These are phyloP conservation scores for Diaporthe ampelina DNA, from an alignment of 2,329 filamentous ascomycete genomes.

Conservation along the genomic window DNA sequence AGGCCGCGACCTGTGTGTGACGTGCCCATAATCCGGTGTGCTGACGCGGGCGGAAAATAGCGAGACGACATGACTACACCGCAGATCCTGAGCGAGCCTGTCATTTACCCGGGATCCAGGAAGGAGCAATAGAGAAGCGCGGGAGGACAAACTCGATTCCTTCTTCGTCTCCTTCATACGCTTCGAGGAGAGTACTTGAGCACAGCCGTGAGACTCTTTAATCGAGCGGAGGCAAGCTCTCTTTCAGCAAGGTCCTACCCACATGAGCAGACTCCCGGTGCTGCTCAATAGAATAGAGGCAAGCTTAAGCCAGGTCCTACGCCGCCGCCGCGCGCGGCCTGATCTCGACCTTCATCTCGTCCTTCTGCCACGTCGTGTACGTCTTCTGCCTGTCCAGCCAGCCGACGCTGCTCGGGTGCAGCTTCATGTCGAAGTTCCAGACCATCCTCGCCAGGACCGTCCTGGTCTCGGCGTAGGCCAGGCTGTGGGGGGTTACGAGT, in stretches of 20 bases:
- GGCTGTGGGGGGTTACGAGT: background rate
- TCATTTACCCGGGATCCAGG: background rate
- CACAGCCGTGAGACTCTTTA: background rate
- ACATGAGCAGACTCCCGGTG: background rate
- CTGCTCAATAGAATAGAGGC: background rate
- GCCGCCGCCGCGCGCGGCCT: conserved; percentile 9
- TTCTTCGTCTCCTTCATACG: no score
- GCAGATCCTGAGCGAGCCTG: background rate
- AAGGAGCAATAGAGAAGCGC: background rate
- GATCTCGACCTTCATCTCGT: conserved; percentile 33
- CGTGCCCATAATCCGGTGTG: background rate
- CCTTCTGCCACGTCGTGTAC: conserved; percentile 36
- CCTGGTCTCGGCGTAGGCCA: conserved; percentile 49
- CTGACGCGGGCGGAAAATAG: background rate
- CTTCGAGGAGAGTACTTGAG: background rate
- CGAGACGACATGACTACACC: background rate
- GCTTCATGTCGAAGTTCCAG: conserved; percentile 47
- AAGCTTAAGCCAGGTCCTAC: background rate
- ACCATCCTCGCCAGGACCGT: conserved; percentile 47
- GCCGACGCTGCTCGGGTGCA: conserved; percentile 24
- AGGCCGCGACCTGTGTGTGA: background rate
- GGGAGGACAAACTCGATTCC: background rate
- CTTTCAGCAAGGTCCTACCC: no score
- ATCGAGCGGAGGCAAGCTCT: no score
- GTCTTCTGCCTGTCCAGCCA: conserved; percentile 36